A percentile compares a stretch with the other conserved stretches of the same genome.
Conservation (phyloP, 2,329 filamentous ascomycete species). For the Pleochaeta shiraiana region DNA sequence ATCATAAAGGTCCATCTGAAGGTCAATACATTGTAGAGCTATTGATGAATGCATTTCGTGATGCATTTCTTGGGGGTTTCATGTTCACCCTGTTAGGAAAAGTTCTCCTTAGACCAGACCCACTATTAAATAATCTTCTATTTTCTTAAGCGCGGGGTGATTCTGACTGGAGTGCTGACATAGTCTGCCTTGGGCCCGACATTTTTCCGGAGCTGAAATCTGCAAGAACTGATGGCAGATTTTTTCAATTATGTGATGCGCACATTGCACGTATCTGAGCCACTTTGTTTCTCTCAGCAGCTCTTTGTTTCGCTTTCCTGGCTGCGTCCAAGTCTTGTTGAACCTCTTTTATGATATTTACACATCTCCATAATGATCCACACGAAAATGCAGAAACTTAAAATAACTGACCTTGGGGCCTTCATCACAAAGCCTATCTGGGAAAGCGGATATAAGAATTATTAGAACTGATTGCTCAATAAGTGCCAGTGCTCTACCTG, state of each 20-base stretch:
- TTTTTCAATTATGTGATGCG: neutral
- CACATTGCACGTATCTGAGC: neutral
- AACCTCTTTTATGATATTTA: neutral
- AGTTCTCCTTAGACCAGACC: too few species aligned
- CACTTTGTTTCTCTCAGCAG: neutral
- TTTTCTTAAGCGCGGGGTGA: too few species aligned
- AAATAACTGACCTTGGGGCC: neutral
- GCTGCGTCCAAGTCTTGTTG: neutral
- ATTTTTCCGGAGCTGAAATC: neutral
- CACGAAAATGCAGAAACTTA: neutral
- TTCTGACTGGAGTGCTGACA: too few species aligned
- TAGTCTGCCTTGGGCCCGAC: neutral
- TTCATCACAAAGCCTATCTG: neutral
- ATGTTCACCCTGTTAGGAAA: neutral
- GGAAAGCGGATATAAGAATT: neutral
- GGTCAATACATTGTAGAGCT: neutral
- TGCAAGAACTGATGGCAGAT: neutral
- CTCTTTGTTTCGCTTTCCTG: neutral
- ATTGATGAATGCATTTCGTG: constrained; percentile 1
- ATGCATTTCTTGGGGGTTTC: neutral
- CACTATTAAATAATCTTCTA: too few species aligned
- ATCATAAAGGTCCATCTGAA: neutral
- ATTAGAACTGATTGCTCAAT: constrained; percentile 1
- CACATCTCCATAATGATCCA: neutral
- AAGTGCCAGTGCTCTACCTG: neutral